A percentile compares a stretch with the other conserved stretches of the same genome.
Evolutionary conservation across 345 rosid genomes (phyloP).

Genomic region (Carallia pectinifolia): DNA sequence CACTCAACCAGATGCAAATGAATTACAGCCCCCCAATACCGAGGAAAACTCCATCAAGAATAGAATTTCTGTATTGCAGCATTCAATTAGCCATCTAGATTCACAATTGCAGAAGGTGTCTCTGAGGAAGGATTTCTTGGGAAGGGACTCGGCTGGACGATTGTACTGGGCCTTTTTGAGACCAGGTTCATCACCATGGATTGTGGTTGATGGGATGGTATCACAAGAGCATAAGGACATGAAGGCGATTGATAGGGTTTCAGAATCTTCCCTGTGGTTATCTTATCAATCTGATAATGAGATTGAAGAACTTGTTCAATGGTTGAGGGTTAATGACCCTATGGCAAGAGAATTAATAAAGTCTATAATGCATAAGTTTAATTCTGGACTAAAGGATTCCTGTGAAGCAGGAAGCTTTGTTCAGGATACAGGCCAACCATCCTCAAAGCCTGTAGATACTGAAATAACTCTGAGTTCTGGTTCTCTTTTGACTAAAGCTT

Average conservation of each 20-base stretch:
- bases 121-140: slow-evolving; percentile 32
- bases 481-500: slow-evolving; percentile 25
- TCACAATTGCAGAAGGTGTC: slow-evolving; percentile 23
- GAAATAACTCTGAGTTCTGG: neutral
- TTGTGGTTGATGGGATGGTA: slow-evolving; percentile 27
- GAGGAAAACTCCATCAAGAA: slow-evolving; percentile 20
- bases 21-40: slow-evolving; percentile 7
- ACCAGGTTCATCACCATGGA: slow-evolving; percentile 29
- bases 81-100: slow-evolving; percentile 28
- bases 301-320: slow-evolving; percentile 32
- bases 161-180: slow-evolving; percentile 34
- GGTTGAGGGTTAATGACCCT: slow-evolving; percentile 29
- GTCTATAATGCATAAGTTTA: slow-evolving; percentile 21
- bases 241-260: slow-evolving; percentile 1
- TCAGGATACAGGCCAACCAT: slow-evolving; percentile 6
- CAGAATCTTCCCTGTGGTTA: slow-evolving; percentile 23
- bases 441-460: neutral
- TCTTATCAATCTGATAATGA: slow-evolving; percentile 31
- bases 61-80: slow-evolving; percentile 27
- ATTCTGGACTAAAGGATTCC: slow-evolving; percentile 10
- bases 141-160: slow-evolving; percentile 36
- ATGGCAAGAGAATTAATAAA: slow-evolving; percentile 25
- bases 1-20: slow-evolving; percentile 20
- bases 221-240: neutral
- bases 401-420: neutral